Conservation (phyloP, 2,329 filamentous ascomycete species). For the Aspergillus versicolor region DNA sequence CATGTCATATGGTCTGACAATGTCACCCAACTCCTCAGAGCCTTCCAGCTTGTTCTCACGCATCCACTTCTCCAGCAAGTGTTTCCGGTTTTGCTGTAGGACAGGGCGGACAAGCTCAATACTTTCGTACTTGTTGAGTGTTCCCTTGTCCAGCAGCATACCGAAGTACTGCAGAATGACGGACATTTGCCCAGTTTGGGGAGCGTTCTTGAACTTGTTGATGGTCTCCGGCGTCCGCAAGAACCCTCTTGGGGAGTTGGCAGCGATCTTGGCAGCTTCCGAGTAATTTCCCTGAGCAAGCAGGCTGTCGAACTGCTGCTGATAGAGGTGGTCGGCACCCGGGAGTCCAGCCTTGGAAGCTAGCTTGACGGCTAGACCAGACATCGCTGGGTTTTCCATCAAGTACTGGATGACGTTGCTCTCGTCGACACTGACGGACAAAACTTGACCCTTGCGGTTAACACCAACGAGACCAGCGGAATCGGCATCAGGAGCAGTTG, state of each 20-base stretch:
- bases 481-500: slow-evolving; percentile 78
- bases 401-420: slow-evolving; percentile 89
- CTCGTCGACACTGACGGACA: slow-evolving; percentile 92
- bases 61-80: slow-evolving; percentile 97
- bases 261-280: slow-evolving; percentile 92
- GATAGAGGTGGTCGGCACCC: slow-evolving; percentile 90
- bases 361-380: slow-evolving; percentile 90
- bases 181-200: slow-evolving; percentile 72
- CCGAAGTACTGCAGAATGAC: slow-evolving; percentile 97
- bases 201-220: slow-evolving; percentile 88
- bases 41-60: slow-evolving; percentile 93
- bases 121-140: slow-evolving; percentile 88
- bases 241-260: slow-evolving; percentile 94
- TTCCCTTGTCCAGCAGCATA: slow-evolving; percentile 92
- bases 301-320: slow-evolving; percentile 87
- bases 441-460: slow-evolving; percentile 95
- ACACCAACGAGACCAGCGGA: slow-evolving; percentile 89
- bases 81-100: slow-evolving; percentile 88
- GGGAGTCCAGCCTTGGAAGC: slow-evolving; percentile 91
- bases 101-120: slow-evolving; percentile 92
- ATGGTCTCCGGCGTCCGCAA: slow-evolving; percentile 92
- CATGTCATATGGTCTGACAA: slow-evolving; percentile 85
- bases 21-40: slow-evolving; percentile 94
- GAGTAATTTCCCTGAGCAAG: slow-evolving; percentile 76
- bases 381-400: slow-evolving; percentile 93